phyloP scores from a whole-genome alignment of 1,284 basidiomycete species.

The Malassezia sympodialis region DNA sequence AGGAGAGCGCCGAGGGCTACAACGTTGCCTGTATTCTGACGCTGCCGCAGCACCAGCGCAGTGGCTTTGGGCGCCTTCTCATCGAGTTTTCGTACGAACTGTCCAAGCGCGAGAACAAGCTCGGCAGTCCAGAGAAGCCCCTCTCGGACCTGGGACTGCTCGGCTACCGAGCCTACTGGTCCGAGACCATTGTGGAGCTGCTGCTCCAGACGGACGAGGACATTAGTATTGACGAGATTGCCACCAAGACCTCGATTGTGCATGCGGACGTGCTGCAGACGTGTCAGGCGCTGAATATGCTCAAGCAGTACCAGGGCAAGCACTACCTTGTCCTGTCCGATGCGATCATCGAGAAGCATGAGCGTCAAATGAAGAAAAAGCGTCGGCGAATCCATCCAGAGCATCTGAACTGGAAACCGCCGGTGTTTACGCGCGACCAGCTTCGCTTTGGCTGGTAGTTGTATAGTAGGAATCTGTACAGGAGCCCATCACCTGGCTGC shows the following conservation, averaged over 20 bases:
- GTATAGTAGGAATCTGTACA: not conserved
- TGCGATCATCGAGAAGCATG: slow-evolving; percentile 77
- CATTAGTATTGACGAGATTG: slow-evolving; percentile 91
- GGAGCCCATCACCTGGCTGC: not conserved
- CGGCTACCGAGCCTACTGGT: slow-evolving; percentile 92
- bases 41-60: slow-evolving; percentile 90
- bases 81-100: slow-evolving; percentile 99
- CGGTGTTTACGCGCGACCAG: slow-evolving; percentile 46
- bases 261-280: slow-evolving; percentile 97
- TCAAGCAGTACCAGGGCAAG: slow-evolving; percentile 91
- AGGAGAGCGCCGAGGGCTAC: slow-evolving; percentile 94
- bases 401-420: slow-evolving; percentile 76
- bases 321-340: slow-evolving; percentile 89
- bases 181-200: slow-evolving; percentile 87
- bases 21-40: slow-evolving; percentile 98
- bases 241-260: slow-evolving; percentile 89
- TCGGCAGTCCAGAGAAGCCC: slow-evolving; percentile 95
- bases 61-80: slow-evolving; percentile 84
- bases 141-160: slow-evolving; percentile 86
- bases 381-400: slow-evolving; percentile 70
- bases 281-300: slow-evolving; percentile 86
- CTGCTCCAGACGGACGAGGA: slow-evolving; percentile 61
- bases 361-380: slow-evolving; percentile 70
- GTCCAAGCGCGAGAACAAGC: slow-evolving; percentile 87
- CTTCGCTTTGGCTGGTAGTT: slow-evolving; percentile 40